Base-by-base conservation (phyloP, 1,284 basidiomycete species). In the Boletus mariae region DNA sequence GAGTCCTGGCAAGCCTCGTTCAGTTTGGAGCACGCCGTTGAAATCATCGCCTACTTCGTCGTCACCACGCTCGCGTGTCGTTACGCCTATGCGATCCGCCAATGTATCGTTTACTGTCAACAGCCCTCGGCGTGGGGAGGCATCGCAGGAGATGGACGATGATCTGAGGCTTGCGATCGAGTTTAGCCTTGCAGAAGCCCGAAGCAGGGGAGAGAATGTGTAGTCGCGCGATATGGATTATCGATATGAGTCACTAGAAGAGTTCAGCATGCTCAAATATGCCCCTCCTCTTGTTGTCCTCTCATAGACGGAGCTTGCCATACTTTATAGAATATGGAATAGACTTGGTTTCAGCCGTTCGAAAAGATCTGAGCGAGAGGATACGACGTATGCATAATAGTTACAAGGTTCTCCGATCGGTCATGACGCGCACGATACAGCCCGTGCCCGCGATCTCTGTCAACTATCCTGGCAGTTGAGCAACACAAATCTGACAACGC, bases 341-440 rank as follows among this genome's bases (percentile, higher is more conserved):
- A 43, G 26, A 43, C 25, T 43, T 29, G 25, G 7, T 43, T 37
- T n/a, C 11, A 37, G 35, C 35, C 4, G 35, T n/a, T n/a, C 32
- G 20, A 20, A 20, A 20, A 20, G 20, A 20, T 20, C 20, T 20
- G 20, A 20, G 20, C 20, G 20, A 20, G 32, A 34, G 32, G 32
- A 34, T 3, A 42, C 9, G 9, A 42, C 9, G 26, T 29, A 43
- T 31, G 10, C 5, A 31, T 31, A 31, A 31, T 29, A 20, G 20
- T 25, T 34, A 94, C 57, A 96, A 86, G 56, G 80, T 80, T 65
- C 88, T 80, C 59, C 93, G 84, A 74, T 99, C 96, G 37, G 94
- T 94, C 95, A 99, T 98, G 56, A 95, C 94, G 64, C 95, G 80
- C 57, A 98, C 94, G 69, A 99, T 98, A 72, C 92, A 96, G 8